These are phyloP conservation scores for Apiospora arundinis DNA, from an alignment of 2,329 filamentous ascomycete genomes.

Conservation along the genomic window DNA sequence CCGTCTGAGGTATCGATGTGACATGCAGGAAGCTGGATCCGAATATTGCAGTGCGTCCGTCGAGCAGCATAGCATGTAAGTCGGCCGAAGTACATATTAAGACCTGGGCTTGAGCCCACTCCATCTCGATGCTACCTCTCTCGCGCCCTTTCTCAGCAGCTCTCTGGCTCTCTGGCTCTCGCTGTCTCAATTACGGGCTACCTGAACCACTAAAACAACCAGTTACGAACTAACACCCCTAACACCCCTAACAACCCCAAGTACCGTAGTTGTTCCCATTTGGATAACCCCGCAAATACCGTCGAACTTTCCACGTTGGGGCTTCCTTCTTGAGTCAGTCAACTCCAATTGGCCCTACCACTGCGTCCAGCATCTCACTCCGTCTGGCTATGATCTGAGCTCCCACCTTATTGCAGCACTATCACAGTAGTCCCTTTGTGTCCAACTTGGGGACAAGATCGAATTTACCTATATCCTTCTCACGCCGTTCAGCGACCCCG, in stretches of 20 bases:
- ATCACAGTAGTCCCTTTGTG: slow-evolving; percentile 16
- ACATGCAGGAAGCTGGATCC: neutral
- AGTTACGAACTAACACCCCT: no score
- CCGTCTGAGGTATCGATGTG: neutral
- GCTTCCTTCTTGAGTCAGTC: slow-evolving; percentile 11
- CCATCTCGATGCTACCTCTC: neutral
- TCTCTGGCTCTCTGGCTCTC: no score
- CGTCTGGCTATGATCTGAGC: slow-evolving; percentile 15
- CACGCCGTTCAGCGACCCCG: slow-evolving; percentile 19
- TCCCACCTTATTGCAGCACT: neutral
- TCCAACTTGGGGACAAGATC: slow-evolving; percentile 11
- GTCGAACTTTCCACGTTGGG: slow-evolving; percentile 16
- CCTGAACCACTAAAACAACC: neutral
- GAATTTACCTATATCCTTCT: slow-evolving; percentile 14
- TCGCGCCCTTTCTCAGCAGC: no score
- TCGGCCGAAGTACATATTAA: neutral
- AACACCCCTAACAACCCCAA: neutral
- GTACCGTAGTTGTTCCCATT: neutral
- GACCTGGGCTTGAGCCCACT: neutral
- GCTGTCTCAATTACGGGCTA: no score
- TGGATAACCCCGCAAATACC: slow-evolving; percentile 7
- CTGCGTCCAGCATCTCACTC: slow-evolving; percentile 4
- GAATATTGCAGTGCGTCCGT: neutral
- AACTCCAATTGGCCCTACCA: slow-evolving; percentile 11
- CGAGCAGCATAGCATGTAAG: neutral